A percentile compares a stretch with the other conserved stretches of the same genome.
Evolutionary conservation across 495 filamentous ascomycete species (phyloP).

Genomic region (Aspergillus homomorphus): DNA sequence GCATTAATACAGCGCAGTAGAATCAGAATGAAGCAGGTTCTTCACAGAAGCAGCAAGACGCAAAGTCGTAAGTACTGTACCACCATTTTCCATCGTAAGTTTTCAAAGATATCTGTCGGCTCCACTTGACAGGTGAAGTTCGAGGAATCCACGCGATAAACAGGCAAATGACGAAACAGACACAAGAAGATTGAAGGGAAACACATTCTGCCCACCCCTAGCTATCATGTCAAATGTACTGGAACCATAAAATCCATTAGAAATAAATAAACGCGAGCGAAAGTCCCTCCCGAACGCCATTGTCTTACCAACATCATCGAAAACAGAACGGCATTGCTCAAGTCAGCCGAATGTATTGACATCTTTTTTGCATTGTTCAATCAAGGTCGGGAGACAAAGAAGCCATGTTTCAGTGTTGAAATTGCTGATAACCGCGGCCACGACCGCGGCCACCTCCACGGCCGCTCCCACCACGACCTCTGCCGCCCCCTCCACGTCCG

Average conservation of each 20-base stretch:
- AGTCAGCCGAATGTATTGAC: no score
- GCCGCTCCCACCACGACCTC: conserved; percentile 2
- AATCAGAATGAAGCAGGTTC: no score
- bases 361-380: not conserved
- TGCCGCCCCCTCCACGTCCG: conserved; percentile 20
- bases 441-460: not conserved
- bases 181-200: not conserved
- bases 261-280: not conserved
- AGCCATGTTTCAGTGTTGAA: not conserved
- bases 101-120: no score
- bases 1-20: no score
- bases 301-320: no score
- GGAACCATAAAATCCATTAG: not conserved
- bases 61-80: no score
- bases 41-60: no score
- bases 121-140: no score
- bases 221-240: not conserved
- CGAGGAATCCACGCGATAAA: no score
- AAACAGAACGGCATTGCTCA: no score
- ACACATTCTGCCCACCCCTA: not conserved
- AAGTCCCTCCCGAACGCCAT: not conserved
- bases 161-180: no score
- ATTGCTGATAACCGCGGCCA: not conserved
- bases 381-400: not conserved
- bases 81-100: no score